phyloP scores from a whole-genome alignment of 2,329 filamentous ascomycete genomes.

The Pseudogymnoascus sp. region DNA sequence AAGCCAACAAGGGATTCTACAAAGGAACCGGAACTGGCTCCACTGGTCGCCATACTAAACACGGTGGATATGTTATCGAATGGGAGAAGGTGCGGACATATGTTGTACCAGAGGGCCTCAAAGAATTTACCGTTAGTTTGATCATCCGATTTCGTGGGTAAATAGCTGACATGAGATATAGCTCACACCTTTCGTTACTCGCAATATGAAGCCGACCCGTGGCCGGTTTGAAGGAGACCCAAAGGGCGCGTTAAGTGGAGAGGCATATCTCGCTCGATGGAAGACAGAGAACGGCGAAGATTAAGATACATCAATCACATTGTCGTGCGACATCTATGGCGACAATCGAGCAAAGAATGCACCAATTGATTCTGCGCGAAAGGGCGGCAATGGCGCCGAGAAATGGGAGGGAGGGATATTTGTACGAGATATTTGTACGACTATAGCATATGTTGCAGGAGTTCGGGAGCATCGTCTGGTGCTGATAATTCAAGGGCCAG shows the following conservation, averaged over 20 bases:
- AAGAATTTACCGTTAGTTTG: conserved; percentile 61
- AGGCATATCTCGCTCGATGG: conserved; percentile 59
- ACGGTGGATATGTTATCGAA: conserved; percentile 78
- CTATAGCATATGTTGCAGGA: conserved; percentile 1
- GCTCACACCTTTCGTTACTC: conserved; percentile 75
- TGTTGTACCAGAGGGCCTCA: conserved; percentile 65
- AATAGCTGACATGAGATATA: conserved; percentile 33
- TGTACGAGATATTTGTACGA: not conserved
- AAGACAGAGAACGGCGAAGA: conserved; percentile 57
- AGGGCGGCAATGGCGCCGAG: not conserved
- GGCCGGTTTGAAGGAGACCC: conserved; percentile 48
- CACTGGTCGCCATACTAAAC: conserved; percentile 78
- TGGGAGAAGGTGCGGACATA: conserved; percentile 87
- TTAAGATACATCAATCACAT: conserved; percentile 22
- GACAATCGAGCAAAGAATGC: not conserved
- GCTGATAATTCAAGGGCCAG: conserved; percentile 4
- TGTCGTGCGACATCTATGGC: not conserved
- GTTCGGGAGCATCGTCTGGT: not conserved
- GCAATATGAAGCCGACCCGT: conserved; percentile 46
- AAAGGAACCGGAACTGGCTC: conserved; percentile 88
- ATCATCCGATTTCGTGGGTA: not conserved
- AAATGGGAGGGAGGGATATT: not conserved
- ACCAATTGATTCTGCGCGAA: not conserved
- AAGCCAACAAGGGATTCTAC: conserved; percentile 91
- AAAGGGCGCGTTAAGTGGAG: conserved; percentile 55